Conservation (phyloP, 2,329 filamentous ascomycete genomes). For the Trichoderma arundinaceum region DNA sequence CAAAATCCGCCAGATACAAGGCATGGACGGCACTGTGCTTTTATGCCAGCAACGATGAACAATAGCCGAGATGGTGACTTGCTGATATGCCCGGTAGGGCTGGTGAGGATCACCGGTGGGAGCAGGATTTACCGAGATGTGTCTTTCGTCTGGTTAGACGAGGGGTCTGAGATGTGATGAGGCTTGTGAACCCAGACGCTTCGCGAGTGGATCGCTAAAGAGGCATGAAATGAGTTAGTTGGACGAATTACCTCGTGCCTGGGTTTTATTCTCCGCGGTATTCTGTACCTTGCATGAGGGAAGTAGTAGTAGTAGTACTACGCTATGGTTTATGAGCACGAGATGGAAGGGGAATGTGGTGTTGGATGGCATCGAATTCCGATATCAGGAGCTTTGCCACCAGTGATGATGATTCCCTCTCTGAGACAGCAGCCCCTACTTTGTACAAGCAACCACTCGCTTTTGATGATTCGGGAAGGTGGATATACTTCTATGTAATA, state of each 20-base stretch:
- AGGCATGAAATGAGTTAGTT: no score
- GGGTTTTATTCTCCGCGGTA: no score
- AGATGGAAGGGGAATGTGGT: not conserved
- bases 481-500: no score
- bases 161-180: not conserved
- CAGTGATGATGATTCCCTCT: no score
- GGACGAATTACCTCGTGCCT: no score
- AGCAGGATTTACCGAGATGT: slow-evolving; percentile 13
- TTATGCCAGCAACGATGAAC: not conserved
- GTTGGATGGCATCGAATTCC: not conserved
- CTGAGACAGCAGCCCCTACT: not conserved
- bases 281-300: no score
- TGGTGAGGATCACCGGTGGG: not conserved
- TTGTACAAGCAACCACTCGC: not conserved
- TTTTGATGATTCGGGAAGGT: no score
- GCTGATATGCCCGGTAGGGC: slow-evolving; percentile 6
- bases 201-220: no score
- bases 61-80: slow-evolving; percentile 10
- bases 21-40: not conserved
- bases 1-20: not conserved
- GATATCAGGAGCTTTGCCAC: no score
- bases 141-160: not conserved
- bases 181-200: not conserved
- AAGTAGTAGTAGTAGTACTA: no score
- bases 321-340: no score